Conservation (phyloP, 202 grass and related monocot species). For the Schoenoplectus tabernaemontani region DNA sequence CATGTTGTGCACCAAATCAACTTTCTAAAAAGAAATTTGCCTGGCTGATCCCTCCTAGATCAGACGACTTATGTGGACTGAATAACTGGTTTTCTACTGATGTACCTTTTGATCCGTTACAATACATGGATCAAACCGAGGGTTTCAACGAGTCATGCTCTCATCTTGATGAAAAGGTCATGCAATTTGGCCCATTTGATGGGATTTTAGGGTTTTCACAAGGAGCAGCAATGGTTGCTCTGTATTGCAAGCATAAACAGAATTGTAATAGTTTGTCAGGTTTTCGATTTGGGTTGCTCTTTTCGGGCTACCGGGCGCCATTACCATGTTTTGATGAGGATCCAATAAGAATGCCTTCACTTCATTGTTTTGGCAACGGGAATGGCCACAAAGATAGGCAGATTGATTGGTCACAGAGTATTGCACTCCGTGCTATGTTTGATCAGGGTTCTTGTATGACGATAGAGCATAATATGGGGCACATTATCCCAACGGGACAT, state of each 20-base stretch:
- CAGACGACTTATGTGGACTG: background rate
- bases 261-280: slow-evolving; percentile 13
- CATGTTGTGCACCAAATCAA: slow-evolving; percentile 22
- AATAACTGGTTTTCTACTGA: slow-evolving; percentile 44
- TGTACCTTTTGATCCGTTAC: slow-evolving; percentile 53
- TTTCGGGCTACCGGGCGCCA: slow-evolving; percentile 50
- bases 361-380: slow-evolving; percentile 65
- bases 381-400: slow-evolving; percentile 60
- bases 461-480: slow-evolving; percentile 85
- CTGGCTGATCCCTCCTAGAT: slow-evolving; percentile 52
- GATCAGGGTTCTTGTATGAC: slow-evolving; percentile 30
- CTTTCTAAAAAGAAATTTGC: slow-evolving; percentile 44
- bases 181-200: slow-evolving; percentile 42
- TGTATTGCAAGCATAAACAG: slow-evolving; percentile 64
- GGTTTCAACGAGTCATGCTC: slow-evolving; percentile 61
- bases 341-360: slow-evolving; percentile 50
- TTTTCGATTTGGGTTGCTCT: slow-evolving; percentile 72
- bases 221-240: slow-evolving; percentile 66
- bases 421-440: slow-evolving; percentile 41
- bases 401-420: slow-evolving; percentile 62
- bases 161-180: slow-evolving; percentile 41
- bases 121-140: slow-evolving; percentile 66
- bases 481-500: slow-evolving; percentile 64
- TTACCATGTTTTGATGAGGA: slow-evolving; percentile 20
- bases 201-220: slow-evolving; percentile 90